Evolutionary conservation across 2,329 filamentous ascomycete species (phyloP).

Genomic region (Metarhizium guizhouense): DNA sequence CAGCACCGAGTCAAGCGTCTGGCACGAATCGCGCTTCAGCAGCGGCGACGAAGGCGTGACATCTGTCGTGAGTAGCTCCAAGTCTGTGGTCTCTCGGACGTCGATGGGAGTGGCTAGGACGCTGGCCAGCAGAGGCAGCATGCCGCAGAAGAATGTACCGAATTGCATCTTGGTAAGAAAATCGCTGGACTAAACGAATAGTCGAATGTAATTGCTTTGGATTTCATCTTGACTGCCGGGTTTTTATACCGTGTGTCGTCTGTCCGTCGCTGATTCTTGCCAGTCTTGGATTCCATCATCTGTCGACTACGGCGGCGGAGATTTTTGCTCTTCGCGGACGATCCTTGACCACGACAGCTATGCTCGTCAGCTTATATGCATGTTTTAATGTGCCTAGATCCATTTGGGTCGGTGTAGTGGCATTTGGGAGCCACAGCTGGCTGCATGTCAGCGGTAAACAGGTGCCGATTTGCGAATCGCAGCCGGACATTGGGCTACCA

Average conservation of each 20-base stretch:
- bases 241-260: not conserved
- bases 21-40: not conserved
- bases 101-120: not conserved
- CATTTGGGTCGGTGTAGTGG: not conserved
- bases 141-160: not conserved
- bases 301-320: not conserved
- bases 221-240: not conserved
- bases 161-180: not conserved
- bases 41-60: not conserved
- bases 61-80: not conserved
- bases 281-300: not conserved
- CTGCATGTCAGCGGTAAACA: not conserved
- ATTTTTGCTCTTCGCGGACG: not conserved
- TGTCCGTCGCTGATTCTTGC: not conserved
- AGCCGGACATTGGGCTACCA: not conserved
- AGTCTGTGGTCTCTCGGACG: not conserved
- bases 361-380: not conserved
- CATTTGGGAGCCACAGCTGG: not conserved
- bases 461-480: not conserved
- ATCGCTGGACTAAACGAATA: not conserved
- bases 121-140: not conserved
- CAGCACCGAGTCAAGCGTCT: not conserved
- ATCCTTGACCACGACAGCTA: not conserved
- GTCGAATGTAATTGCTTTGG: not conserved
- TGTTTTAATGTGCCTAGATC: not conserved